These are phyloP conservation scores for Corymbia citriodora DNA, from an alignment of 441 rosid species.

Conservation along the genomic window DNA sequence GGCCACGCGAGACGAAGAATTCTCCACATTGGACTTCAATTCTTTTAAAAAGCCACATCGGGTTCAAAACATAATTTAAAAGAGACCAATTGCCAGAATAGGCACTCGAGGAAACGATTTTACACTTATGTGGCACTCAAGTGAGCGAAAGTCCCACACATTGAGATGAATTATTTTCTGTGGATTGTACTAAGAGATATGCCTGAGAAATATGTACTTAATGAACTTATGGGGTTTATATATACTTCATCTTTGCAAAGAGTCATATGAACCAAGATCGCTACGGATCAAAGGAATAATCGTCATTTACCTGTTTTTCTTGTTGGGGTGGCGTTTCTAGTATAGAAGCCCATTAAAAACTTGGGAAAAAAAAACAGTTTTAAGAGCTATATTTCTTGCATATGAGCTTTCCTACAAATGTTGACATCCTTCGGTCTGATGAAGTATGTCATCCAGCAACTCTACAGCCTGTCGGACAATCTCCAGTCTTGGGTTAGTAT, in stretches of 20 bases:
- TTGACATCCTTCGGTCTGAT: not conserved
- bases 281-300: not conserved
- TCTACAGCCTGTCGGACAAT: not conserved
- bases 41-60: not conserved
- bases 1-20: not conserved
- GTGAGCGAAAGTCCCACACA: not conserved
- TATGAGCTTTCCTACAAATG: not conserved
- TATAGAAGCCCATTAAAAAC: not conserved
- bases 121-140: not conserved
- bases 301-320: not conserved
- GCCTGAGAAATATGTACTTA: not conserved
- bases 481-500: not conserved
- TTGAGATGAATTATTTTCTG: not conserved
- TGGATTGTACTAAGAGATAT: not conserved
- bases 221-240: not conserved
- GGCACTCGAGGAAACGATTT: not conserved
- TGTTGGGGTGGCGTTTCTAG: not conserved
- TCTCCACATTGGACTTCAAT: not conserved
- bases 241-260: not conserved
- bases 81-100: not conserved
- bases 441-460: not conserved
- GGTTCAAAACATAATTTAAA: not conserved
- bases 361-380: not conserved
- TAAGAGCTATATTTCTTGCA: not conserved
- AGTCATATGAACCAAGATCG: not conserved